phyloP scores from a whole-genome alignment of 2,329 filamentous ascomycete species.

The Apiospora aurea region DNA sequence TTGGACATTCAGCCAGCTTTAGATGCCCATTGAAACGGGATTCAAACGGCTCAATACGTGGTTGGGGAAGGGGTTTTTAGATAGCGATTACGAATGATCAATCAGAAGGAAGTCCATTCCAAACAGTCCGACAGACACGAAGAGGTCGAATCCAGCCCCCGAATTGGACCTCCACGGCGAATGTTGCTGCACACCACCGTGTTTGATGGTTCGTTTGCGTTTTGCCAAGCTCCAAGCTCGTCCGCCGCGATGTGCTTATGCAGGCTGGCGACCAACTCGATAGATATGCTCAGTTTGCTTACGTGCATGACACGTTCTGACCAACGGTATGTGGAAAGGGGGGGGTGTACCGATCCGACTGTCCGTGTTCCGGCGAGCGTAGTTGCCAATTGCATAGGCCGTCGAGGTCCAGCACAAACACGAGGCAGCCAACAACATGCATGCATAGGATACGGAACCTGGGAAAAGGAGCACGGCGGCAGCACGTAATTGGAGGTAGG shows the following conservation, averaged over 20 bases:
- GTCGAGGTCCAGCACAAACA: too few species aligned
- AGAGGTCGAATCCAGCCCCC: too few species aligned
- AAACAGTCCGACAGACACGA: too few species aligned
- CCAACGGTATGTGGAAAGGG: neutral
- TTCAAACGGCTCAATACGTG: neutral
- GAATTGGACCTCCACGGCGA: too few species aligned
- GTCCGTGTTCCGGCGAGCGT: neutral
- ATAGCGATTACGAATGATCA: too few species aligned
- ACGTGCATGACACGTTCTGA: neutral
- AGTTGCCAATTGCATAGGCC: neutral
- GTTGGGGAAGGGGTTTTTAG: too few species aligned
- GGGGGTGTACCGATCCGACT: neutral
- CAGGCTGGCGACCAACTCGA: neutral
- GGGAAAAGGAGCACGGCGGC: neutral
- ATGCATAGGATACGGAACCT: neutral
- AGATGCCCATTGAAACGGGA: neutral
- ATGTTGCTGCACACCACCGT: too few species aligned
- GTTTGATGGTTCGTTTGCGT: too few species aligned
- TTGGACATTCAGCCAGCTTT: conserved; percentile 49
- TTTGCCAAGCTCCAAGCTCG: too few species aligned
- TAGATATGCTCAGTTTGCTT: neutral
- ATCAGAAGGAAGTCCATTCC: too few species aligned
- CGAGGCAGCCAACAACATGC: neutral
- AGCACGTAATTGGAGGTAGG: neutral
- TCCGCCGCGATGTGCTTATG: too few species aligned